A percentile compares a stretch with the other conserved stretches of the same genome.
Evolutionary conservation across 768 basidiomycete genomes (phyloP).

Genomic region (Suillus placidus): DNA sequence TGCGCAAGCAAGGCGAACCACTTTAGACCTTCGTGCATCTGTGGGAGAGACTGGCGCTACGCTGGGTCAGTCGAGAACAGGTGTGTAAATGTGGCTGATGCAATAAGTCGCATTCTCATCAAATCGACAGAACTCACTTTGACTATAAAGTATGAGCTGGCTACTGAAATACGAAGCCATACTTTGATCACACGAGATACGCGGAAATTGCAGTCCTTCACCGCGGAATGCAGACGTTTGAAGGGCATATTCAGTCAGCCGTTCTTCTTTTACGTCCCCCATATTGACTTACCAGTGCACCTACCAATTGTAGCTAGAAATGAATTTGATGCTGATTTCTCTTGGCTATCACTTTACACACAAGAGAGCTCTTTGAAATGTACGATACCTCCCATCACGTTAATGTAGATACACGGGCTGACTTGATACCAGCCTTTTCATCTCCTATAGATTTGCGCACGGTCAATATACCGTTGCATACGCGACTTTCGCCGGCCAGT

Average conservation of each 20-base stretch:
- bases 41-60: constrained; percentile 19
- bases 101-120: constrained; percentile 9
- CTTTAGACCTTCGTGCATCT: constrained; percentile 36
- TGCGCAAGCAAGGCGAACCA: constrained; percentile 51
- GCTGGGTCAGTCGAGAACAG: constrained; percentile 41
- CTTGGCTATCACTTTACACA: constrained; percentile 3
- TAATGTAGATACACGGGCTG: neutral
- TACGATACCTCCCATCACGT: neutral
- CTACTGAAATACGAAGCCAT: constrained; percentile 45
- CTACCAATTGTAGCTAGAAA: constrained; percentile 4
- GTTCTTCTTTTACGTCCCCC: neutral
- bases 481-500: constrained; percentile 57
- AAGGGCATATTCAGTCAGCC: constrained; percentile 51
- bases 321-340: neutral
- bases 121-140: constrained; percentile 50
- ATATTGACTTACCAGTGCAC: neutral
- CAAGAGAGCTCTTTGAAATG: constrained; percentile 3
- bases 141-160: constrained; percentile 42
- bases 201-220: constrained; percentile 46
- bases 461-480: constrained; percentile 47
- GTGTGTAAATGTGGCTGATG: constrained; percentile 32
- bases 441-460: constrained; percentile 52
- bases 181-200: constrained; percentile 52
- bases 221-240: constrained; percentile 60
- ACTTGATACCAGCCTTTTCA: neutral